These are phyloP conservation scores for Xylogone sp. DNA, from an alignment of 2,329 filamentous ascomycete genomes.

Conservation along the genomic window DNA sequence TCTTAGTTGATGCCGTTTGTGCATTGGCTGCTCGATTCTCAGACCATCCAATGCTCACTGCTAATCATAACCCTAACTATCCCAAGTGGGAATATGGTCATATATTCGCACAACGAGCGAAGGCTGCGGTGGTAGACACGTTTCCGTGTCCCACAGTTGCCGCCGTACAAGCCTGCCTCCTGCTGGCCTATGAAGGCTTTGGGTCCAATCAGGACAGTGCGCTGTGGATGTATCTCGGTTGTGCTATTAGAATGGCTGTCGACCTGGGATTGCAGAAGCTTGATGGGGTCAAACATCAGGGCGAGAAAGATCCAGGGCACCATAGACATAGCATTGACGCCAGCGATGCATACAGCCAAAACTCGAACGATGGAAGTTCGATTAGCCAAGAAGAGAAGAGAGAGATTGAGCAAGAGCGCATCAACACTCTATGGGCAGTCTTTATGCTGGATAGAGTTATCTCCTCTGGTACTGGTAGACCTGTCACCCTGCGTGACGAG, in stretches of 20 bases:
- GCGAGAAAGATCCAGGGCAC: constrained; percentile 27
- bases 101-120: constrained; percentile 76
- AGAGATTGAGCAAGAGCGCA: constrained; percentile 73
- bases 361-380: constrained; percentile 30
- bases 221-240: constrained; percentile 89
- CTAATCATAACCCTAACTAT: constrained; percentile 43
- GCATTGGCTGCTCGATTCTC: constrained; percentile 80
- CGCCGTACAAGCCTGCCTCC: constrained; percentile 76
- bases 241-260: constrained; percentile 79
- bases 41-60: constrained; percentile 49
- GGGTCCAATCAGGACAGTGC: constrained; percentile 85
- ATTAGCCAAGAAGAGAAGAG: constrained; percentile 49
- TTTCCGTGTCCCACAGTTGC: constrained; percentile 80
- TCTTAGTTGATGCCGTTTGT: constrained; percentile 83
- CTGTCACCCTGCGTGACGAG: constrained; percentile 78
- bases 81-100: constrained; percentile 67
- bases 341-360: constrained; percentile 33
- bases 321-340: constrained; percentile 37
- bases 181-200: constrained; percentile 87
- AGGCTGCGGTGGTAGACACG: constrained; percentile 76
- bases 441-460: constrained; percentile 86
- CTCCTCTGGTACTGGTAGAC: constrained; percentile 79
- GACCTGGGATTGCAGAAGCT: constrained; percentile 79
- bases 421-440: constrained; percentile 87
- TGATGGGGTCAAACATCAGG: constrained; percentile 64